Evolutionary conservation across 805 yeast species (phyloP), one percentile per base, ranked within the genome.

Genomic region (Starmerella bombi): DNA sequence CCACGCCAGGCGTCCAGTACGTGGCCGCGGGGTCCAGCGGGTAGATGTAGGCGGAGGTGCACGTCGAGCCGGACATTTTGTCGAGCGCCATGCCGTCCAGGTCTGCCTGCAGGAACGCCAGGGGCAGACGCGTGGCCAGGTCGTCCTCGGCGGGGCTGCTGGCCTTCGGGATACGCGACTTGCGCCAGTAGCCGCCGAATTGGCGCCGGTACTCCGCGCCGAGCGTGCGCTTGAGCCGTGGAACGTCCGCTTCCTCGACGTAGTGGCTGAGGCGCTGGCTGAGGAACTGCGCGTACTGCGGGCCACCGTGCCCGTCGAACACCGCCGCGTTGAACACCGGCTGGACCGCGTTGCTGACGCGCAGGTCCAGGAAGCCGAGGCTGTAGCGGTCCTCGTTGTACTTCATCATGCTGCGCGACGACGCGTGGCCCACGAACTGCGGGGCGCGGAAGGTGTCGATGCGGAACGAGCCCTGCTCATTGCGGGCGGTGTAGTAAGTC

Each of bases 251-350:
- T 28, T 46, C 51, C 48, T 75, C 93, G 55, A 71, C 72, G 51
- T 58, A 67, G 49, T 54, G 56, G 41, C 67, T 75, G 23, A 91
- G 64, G 40, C 74, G 64, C 3, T 66, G 59, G 17, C 67, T 61
- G 10, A 86, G 63, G 52, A 70, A 80, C 19, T 64, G 67, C 34
- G 85, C 69, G 52, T 94, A 82, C 40, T 77, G 76, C 19, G 66
- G 68, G 18, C 94, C 93, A 6, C 97, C 98, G 61, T 91, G 98
- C 8, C 98, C 98, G 61, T 91, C 98, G 59, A 81, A 85, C 1
- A 91, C 70, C 34, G 74, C 73, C 52, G 82, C 76, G 49, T 73
- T 74, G 61, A 88, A 80, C 16, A 77, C 74, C 37, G 62, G 56
- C 21, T 59, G 55, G 43, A 40, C 44, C 16, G 27, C 32, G 16